Conservation (phyloP, 2,329 filamentous ascomycete genomes). For the Ophiostoma piceae region DNA sequence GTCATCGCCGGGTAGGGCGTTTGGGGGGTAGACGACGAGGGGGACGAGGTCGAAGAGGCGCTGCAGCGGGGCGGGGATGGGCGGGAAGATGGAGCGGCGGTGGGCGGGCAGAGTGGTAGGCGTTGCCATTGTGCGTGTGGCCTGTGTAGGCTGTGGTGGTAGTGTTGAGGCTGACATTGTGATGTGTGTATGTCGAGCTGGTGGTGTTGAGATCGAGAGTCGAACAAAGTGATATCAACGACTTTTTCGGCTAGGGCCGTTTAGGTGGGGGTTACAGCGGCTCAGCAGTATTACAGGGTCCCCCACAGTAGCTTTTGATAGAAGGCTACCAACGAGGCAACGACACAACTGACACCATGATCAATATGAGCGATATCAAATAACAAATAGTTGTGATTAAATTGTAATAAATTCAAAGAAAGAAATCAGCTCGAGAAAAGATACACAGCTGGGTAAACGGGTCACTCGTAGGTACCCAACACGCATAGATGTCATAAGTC, state of each 20-base stretch:
- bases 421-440: not conserved
- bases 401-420: not conserved
- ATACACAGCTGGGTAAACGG: not conserved
- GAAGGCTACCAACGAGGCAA: not conserved
- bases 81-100: constrained; percentile 36
- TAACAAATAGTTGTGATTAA: not conserved
- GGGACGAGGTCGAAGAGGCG: constrained; percentile 81
- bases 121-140: constrained; percentile 5
- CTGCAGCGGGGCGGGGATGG: constrained; percentile 69
- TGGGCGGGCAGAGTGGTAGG: not conserved
- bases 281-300: not conserved
- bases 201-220: not conserved
- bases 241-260: constrained; percentile 3
- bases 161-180: not conserved
- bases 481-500: not conserved
- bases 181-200: not conserved
- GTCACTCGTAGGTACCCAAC: not conserved
- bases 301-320: not conserved
- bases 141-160: not conserved
- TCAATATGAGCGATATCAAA: not conserved
- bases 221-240: not conserved
- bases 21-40: constrained; percentile 66
- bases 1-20: constrained; percentile 60
- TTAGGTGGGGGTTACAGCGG: constrained; percentile 1
- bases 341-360: not conserved